Conservation (phyloP, 345 rosid species). For the Nephelium lappaceum region DNA sequence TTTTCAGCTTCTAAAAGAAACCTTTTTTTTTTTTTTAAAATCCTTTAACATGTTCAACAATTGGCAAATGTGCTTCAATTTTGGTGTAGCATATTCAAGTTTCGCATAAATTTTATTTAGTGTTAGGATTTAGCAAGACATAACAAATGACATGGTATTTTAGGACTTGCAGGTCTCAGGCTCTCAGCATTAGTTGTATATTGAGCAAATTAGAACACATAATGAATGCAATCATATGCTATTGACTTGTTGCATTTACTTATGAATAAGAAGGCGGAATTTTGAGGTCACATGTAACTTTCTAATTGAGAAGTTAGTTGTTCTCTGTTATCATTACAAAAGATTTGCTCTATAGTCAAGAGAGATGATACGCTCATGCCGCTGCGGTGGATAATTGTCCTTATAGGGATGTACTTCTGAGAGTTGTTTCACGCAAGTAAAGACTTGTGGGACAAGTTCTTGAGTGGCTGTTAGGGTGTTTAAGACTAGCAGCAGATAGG, state of each 20-base stretch:
- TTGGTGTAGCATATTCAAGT: background rate
- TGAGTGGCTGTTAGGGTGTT: background rate
- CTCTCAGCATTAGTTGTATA: background rate
- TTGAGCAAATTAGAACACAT: background rate
- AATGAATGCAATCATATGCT: background rate
- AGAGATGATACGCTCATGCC: background rate
- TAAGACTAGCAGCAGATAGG: background rate
- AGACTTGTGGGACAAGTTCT: background rate
- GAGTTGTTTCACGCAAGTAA: background rate
- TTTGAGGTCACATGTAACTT: too few species aligned
- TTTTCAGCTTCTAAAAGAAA: background rate
- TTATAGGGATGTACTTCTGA: background rate
- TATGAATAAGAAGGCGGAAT: conserved; percentile 5
- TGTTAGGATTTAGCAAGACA: background rate
- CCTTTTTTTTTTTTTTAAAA: background rate
- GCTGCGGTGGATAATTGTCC: background rate
- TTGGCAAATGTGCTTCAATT: background rate
- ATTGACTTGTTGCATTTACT: background rate
- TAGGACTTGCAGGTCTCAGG: background rate
- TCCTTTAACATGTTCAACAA: background rate
- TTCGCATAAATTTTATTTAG: background rate
- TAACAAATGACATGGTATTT: background rate
- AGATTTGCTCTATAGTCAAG: background rate
- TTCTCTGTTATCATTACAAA: background rate
- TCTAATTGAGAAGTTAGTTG: background rate